A percentile compares a stretch with the other conserved stretches of the same genome.
phyloP scores from a whole-genome alignment of 495 filamentous ascomycete genomes.

The Massariosphaeria phaeospora region DNA sequence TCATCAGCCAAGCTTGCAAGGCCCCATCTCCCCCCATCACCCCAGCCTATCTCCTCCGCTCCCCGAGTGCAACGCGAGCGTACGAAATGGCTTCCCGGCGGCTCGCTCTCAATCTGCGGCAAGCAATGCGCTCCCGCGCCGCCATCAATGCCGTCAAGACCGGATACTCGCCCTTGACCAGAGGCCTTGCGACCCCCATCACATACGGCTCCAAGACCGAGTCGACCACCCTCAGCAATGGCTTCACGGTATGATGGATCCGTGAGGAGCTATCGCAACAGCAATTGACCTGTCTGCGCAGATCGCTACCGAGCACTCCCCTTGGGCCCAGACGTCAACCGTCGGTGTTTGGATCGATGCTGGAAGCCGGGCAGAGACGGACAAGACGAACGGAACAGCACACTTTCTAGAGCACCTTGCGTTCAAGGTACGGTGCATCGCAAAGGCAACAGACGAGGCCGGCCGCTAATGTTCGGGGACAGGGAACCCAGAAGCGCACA shows the following conservation, averaged over 20 bases:
- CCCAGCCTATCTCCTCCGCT: conserved; percentile 15
- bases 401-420: conserved; percentile 99
- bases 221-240: conserved; percentile 93
- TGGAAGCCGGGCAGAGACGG: conserved; percentile 95
- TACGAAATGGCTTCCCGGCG: conserved; percentile 86
- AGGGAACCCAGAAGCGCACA: conserved; percentile 87
- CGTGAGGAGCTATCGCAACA: conserved; percentile 26
- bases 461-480: conserved; percentile 35
- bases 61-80: conserved; percentile 2
- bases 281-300: conserved; percentile 42
- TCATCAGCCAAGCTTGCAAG: background rate
- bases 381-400: conserved; percentile 96
- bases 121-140: conserved; percentile 76
- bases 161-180: conserved; percentile 51
- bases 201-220: conserved; percentile 71
- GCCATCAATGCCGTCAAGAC: conserved; percentile 62
- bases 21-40: conserved; percentile 7
- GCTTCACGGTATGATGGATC: conserved; percentile 72
- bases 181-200: conserved; percentile 83
- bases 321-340: conserved; percentile 96
- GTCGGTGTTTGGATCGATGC: conserved; percentile 99
- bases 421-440: conserved; percentile 74
- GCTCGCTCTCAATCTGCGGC: conserved; percentile 81
- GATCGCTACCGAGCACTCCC: conserved; percentile 97
- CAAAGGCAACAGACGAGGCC: background rate